Percentiles rank a stretch among this genome's conserved stretches.
These are phyloP conservation scores for Fraxinus sp. DNA, from an alignment of 305 asterid genomes.

Conservation along the genomic window DNA sequence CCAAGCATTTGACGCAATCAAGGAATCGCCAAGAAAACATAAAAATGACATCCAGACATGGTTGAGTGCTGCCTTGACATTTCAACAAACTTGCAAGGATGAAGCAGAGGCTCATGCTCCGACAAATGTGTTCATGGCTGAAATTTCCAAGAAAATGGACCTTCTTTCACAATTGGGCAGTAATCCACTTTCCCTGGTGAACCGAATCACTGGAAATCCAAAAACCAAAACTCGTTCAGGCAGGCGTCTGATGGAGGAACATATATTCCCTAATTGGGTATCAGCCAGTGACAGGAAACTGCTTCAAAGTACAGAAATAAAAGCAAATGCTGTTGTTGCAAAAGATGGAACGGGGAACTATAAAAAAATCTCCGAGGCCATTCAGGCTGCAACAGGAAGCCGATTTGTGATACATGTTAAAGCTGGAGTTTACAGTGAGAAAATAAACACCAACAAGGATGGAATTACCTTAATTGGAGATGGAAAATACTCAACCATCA, in stretches of 20 bases:
- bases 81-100: constrained; percentile 48
- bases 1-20: constrained; percentile 33
- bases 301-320: constrained; percentile 32
- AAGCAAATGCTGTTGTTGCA: constrained; percentile 63
- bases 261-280: constrained; percentile 48
- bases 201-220: constrained; percentile 31
- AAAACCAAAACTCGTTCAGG: not conserved
- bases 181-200: constrained; percentile 56
- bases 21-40: constrained; percentile 30
- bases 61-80: constrained; percentile 42
- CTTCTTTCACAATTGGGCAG: constrained; percentile 50
- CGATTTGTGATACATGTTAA: constrained; percentile 75
- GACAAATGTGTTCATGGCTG: constrained; percentile 32
- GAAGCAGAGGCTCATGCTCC: constrained; percentile 30
- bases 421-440: constrained; percentile 66
- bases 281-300: constrained; percentile 42
- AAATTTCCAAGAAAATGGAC: constrained; percentile 48
- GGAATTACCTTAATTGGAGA: constrained; percentile 73
- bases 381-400: constrained; percentile 55
- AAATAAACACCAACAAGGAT: constrained; percentile 49
- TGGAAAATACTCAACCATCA: constrained; percentile 62
- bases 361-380: constrained; percentile 56
- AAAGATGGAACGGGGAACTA: constrained; percentile 70
- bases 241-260: constrained; percentile 21
- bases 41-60: constrained; percentile 44